phyloP scores from a whole-genome alignment of 768 basidiomycete species.

The Cystobasidium onofrii region DNA sequence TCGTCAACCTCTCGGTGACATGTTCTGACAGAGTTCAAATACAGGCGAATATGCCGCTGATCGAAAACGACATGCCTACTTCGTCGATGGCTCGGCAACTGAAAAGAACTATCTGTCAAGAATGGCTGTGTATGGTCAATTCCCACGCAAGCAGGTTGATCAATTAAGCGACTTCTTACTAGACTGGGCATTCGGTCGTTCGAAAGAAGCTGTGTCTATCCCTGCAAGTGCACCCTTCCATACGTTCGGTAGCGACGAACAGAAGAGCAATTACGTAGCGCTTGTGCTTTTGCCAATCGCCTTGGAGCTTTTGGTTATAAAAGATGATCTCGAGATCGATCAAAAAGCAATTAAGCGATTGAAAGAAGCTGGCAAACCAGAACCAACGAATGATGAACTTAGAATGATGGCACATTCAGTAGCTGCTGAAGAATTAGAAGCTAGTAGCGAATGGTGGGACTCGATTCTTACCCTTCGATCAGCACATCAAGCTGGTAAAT shows the following conservation, averaged over 20 bases:
- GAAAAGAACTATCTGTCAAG: background rate
- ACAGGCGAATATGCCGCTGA: background rate
- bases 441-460: background rate
- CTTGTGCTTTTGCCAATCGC: conserved; percentile 7
- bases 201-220: background rate
- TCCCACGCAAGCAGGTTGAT: background rate
- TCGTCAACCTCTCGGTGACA: background rate
- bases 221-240: background rate
- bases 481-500: background rate
- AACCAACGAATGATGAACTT: background rate
- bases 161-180: conserved; percentile 8
- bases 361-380: background rate
- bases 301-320: background rate
- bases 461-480: background rate
- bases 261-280: background rate
- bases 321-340: conserved; percentile 5
- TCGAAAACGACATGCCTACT: background rate
- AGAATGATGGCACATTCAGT: background rate
- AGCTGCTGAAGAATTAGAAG: background rate
- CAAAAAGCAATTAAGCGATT: background rate
- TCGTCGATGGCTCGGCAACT: background rate
- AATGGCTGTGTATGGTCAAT: background rate
- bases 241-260: background rate
- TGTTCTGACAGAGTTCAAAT: background rate
- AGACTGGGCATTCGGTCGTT: background rate